Evolutionary conservation across 139 green algal species (phyloP).

Genomic region (Closterium sp.): DNA sequence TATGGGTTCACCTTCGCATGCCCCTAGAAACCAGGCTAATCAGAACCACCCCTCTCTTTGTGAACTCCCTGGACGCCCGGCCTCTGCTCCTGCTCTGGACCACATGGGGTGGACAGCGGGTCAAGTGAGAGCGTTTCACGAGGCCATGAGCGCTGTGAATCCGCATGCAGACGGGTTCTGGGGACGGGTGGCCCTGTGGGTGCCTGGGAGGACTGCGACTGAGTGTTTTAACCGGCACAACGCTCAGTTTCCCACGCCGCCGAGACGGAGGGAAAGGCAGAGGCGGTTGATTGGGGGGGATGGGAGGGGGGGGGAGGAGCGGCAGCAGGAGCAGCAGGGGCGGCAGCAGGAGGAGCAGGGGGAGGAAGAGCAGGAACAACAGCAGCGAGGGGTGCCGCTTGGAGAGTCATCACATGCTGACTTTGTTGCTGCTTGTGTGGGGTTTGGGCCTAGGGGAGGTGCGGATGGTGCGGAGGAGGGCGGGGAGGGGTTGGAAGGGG

Average conservation of each 20-base stretch:
- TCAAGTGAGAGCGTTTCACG: not conserved
- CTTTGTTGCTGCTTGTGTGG: not conserved
- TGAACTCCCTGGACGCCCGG: too few relatives aligned
- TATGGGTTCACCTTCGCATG: not conserved
- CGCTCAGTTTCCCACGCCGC: not conserved
- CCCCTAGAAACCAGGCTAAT: not conserved
- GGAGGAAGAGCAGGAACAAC: not conserved
- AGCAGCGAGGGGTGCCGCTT: not conserved
- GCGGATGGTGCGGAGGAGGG: not conserved
- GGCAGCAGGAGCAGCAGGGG: not conserved
- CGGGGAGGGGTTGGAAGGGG: too few relatives aligned
- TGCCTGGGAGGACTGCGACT: not conserved
- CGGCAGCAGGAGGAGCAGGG: too few relatives aligned
- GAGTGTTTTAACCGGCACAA: not conserved
- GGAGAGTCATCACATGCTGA: not conserved
- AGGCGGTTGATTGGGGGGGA: too few relatives aligned
- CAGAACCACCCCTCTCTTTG: not conserved
- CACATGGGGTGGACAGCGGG: not conserved
- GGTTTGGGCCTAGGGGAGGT: not conserved
- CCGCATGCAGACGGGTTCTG: not conserved
- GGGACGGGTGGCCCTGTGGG: not conserved
- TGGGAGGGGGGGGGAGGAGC: not conserved
- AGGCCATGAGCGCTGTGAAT: not conserved
- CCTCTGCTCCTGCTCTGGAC: not conserved
- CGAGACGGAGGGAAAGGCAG: too few relatives aligned